phyloP scores from a whole-genome alignment of 805 yeast species.

The Candida michaelii region DNA sequence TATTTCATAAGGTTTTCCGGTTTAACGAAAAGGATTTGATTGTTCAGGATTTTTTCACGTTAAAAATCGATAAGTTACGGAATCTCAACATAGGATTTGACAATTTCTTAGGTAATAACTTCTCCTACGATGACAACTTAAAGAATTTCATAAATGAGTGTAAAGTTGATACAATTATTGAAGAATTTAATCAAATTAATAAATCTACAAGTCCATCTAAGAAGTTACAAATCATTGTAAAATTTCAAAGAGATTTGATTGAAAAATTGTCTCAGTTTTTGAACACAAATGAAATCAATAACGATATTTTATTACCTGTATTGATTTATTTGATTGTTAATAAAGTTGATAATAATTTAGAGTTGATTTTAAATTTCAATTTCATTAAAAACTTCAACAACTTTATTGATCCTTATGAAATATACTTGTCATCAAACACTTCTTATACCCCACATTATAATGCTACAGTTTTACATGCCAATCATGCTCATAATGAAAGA shows the following conservation, averaged over 20 bases:
- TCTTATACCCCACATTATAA: conserved; percentile 13
- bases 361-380: conserved; percentile 35
- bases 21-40: conserved; percentile 40
- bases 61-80: conserved; percentile 29
- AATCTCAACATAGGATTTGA: conserved; percentile 27
- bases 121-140: conserved; percentile 11
- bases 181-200: conserved; percentile 19
- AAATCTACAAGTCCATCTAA: conserved; percentile 30
- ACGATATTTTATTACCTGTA: conserved; percentile 41
- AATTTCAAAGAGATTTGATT: conserved; percentile 30
- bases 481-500: background rate
- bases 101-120: conserved; percentile 27
- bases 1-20: conserved; percentile 40
- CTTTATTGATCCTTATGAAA: conserved; percentile 31
- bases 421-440: conserved; percentile 17
- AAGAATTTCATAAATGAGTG: conserved; percentile 2
- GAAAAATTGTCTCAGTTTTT: conserved; percentile 19
- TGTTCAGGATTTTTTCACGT: conserved; percentile 34
- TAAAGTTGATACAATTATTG: conserved; percentile 16
- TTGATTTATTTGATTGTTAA: conserved; percentile 37
- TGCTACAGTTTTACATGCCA: background rate
- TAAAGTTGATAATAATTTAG: conserved; percentile 19
- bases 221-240: conserved; percentile 29
- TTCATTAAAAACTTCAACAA: conserved; percentile 38
- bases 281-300: conserved; percentile 28